Conservation (phyloP, 139 green algal genomes). For the Pycnococcus provasolii region DNA sequence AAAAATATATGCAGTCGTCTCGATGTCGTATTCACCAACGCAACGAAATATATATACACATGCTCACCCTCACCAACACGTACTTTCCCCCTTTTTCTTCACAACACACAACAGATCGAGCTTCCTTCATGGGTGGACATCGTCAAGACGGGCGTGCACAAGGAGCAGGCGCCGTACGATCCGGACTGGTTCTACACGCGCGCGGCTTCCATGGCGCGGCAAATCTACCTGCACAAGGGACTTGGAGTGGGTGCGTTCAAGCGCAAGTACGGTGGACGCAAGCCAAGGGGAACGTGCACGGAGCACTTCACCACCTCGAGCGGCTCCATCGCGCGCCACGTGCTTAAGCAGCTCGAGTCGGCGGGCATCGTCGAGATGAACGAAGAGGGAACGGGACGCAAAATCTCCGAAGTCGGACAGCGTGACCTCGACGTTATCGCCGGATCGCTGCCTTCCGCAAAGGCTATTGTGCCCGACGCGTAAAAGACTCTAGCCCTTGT, state of each 20-base stretch:
- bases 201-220: constrained; percentile 82
- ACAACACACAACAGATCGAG: constrained; percentile 59
- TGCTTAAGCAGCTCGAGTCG: constrained; percentile 78
- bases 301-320: constrained; percentile 52
- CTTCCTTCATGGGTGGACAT: constrained; percentile 90
- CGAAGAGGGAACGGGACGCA: constrained; percentile 46
- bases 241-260: constrained; percentile 85
- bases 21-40: too few relatives aligned
- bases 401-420: constrained; percentile 75
- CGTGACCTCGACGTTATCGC: constrained; percentile 88
- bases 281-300: constrained; percentile 41
- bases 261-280: constrained; percentile 72
- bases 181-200: constrained; percentile 98
- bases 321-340: constrained; percentile 62
- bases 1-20: too few relatives aligned
- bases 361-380: constrained; percentile 40
- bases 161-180: constrained; percentile 91
- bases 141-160: constrained; percentile 89
- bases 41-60: too few relatives aligned
- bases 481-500: too few relatives aligned
- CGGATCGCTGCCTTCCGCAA: constrained; percentile 10
- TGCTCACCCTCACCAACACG: constrained; percentile 4
- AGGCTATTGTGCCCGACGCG: too few relatives aligned
- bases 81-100: constrained; percentile 7
- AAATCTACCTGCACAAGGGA: constrained; percentile 81